Base-by-base conservation (phyloP, 192 early-diverging fungal species). In the Helicostylum pulchrum region DNA sequence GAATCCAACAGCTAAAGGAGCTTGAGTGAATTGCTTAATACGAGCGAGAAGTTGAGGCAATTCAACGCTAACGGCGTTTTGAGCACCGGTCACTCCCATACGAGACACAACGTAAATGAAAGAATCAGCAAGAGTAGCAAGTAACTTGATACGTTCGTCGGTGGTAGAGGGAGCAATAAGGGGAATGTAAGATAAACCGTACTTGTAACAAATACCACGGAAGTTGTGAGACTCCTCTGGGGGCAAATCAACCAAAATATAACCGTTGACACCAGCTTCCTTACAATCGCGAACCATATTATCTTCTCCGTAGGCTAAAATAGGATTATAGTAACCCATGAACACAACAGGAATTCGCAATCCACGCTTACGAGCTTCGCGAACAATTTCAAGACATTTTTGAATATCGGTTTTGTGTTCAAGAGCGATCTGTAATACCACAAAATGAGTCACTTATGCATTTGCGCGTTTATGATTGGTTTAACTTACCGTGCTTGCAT, bases 301-400 rank as follows among this genome's bases (percentile, higher is more conserved):
- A 71, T 88, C 73, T 80, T 97, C 94, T 21, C 97, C 97, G 74
- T 96, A 98, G 67, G 86, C 91, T 63, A 94, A 84, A 61, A 98
- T 87, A 44, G 97, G 95, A 79, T 99, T 99, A 82, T 92, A 97
- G 87, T 99, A 99, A 26, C 95, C 97, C 96, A 99, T 98, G 66
- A 99, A 93, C 20, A 99, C 82, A 47, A 99, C 83, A 4, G 97
- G 97, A 15, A 91, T 85, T 59, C 80, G 86, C 30, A 99, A 85
- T 9, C 97, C 97, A 39, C 81, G 80, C 34, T 77, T 64, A 51
- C 96, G 88, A 0, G 97, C 96, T 70, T 88, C 73, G 20, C 77
- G 70, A 36, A 98, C 95, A 61, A 88, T 84, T 32, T 84, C 78
- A 45, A 98, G 76, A 79, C 96, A 96, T 68, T 79, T 76, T 12